Evolutionary conservation across 2,329 filamentous ascomycete genomes (phyloP).

Genomic region (Macrophomina phaseolina): DNA sequence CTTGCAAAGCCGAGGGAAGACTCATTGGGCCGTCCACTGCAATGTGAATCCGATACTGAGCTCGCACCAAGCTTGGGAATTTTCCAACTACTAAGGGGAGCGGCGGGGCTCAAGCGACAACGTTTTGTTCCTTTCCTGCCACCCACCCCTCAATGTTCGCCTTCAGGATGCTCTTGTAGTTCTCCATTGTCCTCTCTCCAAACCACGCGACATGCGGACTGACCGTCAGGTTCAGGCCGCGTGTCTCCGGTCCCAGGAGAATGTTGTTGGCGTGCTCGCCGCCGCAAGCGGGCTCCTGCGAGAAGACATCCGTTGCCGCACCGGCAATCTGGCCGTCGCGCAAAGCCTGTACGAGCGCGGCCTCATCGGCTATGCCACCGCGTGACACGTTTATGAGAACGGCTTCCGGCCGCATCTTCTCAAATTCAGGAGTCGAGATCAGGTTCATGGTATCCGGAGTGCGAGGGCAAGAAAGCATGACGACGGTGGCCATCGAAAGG

Average conservation of each 20-base stretch:
- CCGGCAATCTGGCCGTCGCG: conserved; percentile 54
- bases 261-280: conserved; percentile 46
- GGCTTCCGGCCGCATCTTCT: conserved; percentile 51
- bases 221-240: conserved; percentile 56
- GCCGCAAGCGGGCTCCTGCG: conserved; percentile 53
- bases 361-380: conserved; percentile 59
- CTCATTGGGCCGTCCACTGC: too few species aligned
- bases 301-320: conserved; percentile 59
- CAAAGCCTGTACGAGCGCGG: conserved; percentile 53
- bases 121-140: conserved; percentile 46
- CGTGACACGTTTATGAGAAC: conserved; percentile 58
- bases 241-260: conserved; percentile 51
- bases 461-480: conserved; percentile 45
- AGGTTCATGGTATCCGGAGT: conserved; percentile 41
- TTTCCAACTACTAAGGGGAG: neutral
- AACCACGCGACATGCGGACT: conserved; percentile 63
- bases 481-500: conserved; percentile 44
- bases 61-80: neutral
- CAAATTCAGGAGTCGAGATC: conserved; percentile 48
- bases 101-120: conserved; percentile 34
- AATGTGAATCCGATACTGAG: too few species aligned
- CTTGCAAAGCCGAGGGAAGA: too few species aligned
- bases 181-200: conserved; percentile 54
- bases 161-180: conserved; percentile 52
- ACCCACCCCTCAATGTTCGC: conserved; percentile 56